phyloP scores from a whole-genome alignment of 768 basidiomycete species.

The Leccinellum albellum region DNA sequence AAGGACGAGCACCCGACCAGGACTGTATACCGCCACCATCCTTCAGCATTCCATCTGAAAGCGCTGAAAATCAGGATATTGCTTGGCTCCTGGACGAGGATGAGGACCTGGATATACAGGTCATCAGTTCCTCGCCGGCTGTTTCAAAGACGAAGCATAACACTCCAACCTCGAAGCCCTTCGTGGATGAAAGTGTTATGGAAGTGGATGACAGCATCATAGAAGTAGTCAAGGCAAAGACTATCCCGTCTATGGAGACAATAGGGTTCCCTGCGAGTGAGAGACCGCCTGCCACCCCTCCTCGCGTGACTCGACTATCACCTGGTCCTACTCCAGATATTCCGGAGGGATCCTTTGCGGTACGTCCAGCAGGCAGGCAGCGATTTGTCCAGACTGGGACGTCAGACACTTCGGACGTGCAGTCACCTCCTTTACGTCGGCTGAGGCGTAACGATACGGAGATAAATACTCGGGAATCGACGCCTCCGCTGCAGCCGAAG shows the following conservation, averaged over 20 bases:
- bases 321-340: conserved; percentile 20
- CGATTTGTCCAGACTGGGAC: conserved; percentile 7
- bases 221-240: conserved; percentile 24
- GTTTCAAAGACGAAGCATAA: conserved; percentile 6
- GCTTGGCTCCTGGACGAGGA: conserved; percentile 69
- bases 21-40: neutral
- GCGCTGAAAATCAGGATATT: conserved; percentile 39
- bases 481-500: conserved; percentile 23
- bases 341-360: conserved; percentile 43
- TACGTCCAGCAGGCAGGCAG: conserved; percentile 38
- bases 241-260: conserved; percentile 2
- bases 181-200: conserved; percentile 21
- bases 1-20: conserved; percentile 9
- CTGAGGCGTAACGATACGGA: conserved; percentile 29
- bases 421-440: conserved; percentile 30
- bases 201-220: conserved; percentile 4
- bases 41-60: neutral
- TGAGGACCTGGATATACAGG: conserved; percentile 50
- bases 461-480: conserved; percentile 12
- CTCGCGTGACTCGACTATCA: conserved; percentile 20
- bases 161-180: neutral
- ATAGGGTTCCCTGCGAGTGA: conserved; percentile 10
- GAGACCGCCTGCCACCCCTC: conserved; percentile 36
- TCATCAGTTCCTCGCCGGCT: conserved; percentile 50
- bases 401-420: conserved; percentile 24